A percentile compares a stretch with the other conserved stretches of the same genome.
Evolutionary conservation across 192 early-diverging fungal species (phyloP).

Genomic region (Coemansia sp.): DNA sequence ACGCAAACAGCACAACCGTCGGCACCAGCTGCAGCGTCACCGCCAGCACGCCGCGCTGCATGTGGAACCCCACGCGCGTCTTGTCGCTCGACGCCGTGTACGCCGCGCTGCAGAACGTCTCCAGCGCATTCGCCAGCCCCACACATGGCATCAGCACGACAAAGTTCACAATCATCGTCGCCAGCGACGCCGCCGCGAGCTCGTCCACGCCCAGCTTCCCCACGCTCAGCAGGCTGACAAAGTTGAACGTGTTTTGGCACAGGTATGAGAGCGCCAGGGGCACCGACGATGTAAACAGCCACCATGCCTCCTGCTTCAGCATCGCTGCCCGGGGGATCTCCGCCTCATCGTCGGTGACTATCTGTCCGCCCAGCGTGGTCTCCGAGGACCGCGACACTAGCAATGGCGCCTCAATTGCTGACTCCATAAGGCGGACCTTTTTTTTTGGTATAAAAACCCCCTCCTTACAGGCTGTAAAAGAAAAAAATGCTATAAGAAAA

Average conservation of each 20-base stretch:
- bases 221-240: constrained; percentile 62
- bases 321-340: too few relatives aligned
- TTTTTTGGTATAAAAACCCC: too few relatives aligned
- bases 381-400: too few relatives aligned
- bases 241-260: constrained; percentile 63
- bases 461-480: too few relatives aligned
- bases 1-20: constrained; percentile 17
- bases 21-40: constrained; percentile 41
- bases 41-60: constrained; percentile 40
- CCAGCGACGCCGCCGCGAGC: constrained; percentile 67
- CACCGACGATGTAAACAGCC: constrained; percentile 35
- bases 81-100: constrained; percentile 46
- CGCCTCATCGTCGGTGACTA: too few relatives aligned
- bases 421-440: too few relatives aligned
- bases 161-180: constrained; percentile 67
- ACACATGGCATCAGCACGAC: constrained; percentile 65
- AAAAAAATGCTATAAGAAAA: too few relatives aligned
- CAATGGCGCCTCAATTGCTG: too few relatives aligned
- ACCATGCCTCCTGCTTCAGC: constrained; percentile 33
- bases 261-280: constrained; percentile 64
- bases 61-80: constrained; percentile 42
- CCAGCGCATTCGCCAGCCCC: constrained; percentile 58
- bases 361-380: too few relatives aligned
- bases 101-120: constrained; percentile 40
- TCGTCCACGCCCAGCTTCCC: constrained; percentile 65